Evolutionary conservation across 2,329 filamentous ascomycete species (phyloP).

Genomic region (Exserohilum turcica): DNA sequence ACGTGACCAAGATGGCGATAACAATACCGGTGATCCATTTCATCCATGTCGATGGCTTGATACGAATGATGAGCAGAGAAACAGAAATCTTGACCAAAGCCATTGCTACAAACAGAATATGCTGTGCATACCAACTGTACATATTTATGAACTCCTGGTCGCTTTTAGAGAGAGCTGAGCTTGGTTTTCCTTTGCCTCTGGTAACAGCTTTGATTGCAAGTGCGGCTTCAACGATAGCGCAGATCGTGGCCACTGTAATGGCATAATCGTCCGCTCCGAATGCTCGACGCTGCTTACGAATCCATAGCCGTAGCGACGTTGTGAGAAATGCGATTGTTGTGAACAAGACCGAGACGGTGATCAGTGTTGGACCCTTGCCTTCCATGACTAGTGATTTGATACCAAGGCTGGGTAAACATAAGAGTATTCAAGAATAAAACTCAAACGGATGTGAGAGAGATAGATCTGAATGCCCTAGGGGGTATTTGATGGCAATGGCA

Average conservation of each 20-base stretch:
- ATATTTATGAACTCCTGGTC: background rate
- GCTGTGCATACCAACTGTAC: conserved; percentile 8
- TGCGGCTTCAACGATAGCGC: too few relatives aligned
- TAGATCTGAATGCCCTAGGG: too few relatives aligned
- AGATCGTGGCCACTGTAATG: too few relatives aligned
- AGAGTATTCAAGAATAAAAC: too few relatives aligned
- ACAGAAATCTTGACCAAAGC: background rate
- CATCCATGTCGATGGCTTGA: background rate
- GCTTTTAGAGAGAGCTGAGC: too few relatives aligned
- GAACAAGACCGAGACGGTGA: background rate
- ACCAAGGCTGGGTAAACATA: too few relatives aligned
- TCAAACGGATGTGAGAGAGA: too few relatives aligned
- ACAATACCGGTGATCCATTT: background rate
- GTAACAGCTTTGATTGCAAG: background rate
- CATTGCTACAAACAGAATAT: background rate
- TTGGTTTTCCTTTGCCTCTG: too few relatives aligned
- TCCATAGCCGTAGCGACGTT: too few relatives aligned
- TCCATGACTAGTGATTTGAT: background rate
- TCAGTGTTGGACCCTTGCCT: background rate
- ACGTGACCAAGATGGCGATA: background rate
- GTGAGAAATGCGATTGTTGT: background rate
- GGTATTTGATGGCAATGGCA: too few relatives aligned
- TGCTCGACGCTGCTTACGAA: too few relatives aligned
- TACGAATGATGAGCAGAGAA: background rate
- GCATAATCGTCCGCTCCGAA: too few relatives aligned